Evolutionary conservation across 495 filamentous ascomycete species (phyloP).

Genomic region (Tuber brumale): DNA sequence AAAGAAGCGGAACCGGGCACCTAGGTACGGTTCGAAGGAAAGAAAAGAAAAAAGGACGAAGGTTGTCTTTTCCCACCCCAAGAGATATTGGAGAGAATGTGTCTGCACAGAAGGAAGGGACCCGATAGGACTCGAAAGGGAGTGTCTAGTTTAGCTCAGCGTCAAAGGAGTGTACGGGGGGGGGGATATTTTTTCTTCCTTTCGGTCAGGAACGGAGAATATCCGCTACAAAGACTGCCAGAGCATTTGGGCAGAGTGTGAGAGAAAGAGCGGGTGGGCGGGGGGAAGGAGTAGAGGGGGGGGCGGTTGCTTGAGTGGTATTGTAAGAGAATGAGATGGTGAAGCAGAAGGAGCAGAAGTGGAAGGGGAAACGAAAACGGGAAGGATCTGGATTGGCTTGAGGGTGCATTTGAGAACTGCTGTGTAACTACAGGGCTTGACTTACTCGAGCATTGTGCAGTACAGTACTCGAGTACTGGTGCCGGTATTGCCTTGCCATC

Average conservation of each 20-base stretch:
- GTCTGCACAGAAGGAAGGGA: not conserved
- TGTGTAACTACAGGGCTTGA: not conserved
- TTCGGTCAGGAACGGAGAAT: conserved; percentile 11
- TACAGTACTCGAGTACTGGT: too few species aligned
- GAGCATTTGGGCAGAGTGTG: conserved; percentile 24
- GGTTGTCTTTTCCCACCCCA: not conserved
- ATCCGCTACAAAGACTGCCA: conserved; percentile 33
- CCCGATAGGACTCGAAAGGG: not conserved
- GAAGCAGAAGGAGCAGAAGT: conserved; percentile 14
- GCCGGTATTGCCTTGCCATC: too few species aligned
- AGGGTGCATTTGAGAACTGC: not conserved
- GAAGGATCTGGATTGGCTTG: not conserved
- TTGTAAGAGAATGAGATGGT: conserved; percentile 11
- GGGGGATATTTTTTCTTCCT: not conserved
- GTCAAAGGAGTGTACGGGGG: conserved; percentile 19
- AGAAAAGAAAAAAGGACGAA: not conserved
- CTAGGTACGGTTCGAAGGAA: not conserved
- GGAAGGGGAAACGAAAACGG: conserved; percentile 1
- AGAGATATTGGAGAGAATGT: not conserved
- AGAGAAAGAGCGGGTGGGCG: conserved; percentile 1
- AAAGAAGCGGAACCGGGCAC: not conserved
- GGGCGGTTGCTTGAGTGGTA: conserved; percentile 14
- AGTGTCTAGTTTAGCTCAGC: not conserved
- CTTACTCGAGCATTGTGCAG: too few species aligned
- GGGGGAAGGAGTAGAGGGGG: conserved; percentile 5